Conservation (phyloP, 768 basidiomycete genomes). For the Fomitopsis serialis region DNA sequence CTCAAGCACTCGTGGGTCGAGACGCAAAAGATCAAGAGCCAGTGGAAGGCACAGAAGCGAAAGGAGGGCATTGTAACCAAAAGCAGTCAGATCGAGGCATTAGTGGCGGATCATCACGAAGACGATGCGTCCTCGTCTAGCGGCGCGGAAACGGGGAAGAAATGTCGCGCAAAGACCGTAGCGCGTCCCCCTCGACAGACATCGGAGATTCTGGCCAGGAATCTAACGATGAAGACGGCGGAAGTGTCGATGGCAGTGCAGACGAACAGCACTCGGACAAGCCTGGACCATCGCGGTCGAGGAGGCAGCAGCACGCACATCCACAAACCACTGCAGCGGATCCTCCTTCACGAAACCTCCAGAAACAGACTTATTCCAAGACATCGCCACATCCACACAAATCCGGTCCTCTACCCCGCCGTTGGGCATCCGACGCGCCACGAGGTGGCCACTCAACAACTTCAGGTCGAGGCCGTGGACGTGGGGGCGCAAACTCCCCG, state of each 20-base stretch:
- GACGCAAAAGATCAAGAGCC: conserved; percentile 67
- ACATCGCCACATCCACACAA: conserved; percentile 55
- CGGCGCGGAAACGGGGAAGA: neutral
- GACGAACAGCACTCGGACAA: conserved; percentile 10
- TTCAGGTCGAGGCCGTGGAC: neutral
- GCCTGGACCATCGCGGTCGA: neutral
- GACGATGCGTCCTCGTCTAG: conserved; percentile 5
- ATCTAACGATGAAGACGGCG: neutral
- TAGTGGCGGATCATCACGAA: conserved; percentile 9
- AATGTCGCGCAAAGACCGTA: neutral
- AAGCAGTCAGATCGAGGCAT: conserved; percentile 4
- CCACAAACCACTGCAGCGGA: conserved; percentile 11
- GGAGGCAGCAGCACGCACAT: neutral
- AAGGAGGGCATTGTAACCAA: conserved; percentile 31
- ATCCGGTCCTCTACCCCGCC: conserved; percentile 34
- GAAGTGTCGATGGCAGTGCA: neutral
- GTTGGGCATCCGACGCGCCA: conserved; percentile 15
- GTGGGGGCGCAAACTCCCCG: conserved; percentile 6
- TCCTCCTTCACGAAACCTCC: conserved; percentile 47
- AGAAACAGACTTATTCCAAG: conserved; percentile 55
- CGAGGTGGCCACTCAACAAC: conserved; percentile 5
- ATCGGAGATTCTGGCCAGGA: no score
- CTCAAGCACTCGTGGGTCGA: conserved; percentile 80
- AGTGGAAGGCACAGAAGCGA: conserved; percentile 73
- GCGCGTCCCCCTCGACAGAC: neutral